phyloP scores from a whole-genome alignment of 352 stramenopile genomes.

The Phytopythium vexans region DNA sequence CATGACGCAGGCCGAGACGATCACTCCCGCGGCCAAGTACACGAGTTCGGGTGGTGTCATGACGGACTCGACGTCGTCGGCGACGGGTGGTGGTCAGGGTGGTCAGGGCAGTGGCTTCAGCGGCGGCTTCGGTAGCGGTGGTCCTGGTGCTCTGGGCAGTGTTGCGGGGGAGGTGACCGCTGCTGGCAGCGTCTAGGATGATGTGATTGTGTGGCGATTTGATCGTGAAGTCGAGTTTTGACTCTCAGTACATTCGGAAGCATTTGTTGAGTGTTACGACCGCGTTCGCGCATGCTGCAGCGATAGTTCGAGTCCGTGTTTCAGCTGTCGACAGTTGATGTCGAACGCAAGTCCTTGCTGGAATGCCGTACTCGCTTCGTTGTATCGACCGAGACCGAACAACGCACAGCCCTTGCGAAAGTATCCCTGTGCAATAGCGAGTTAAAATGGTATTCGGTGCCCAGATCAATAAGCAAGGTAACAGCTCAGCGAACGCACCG shows the following conservation, averaged over 20 bases:
- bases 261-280: slow-evolving; percentile 15
- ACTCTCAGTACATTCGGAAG: too few species aligned
- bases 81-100: not conserved
- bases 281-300: slow-evolving; percentile 20
- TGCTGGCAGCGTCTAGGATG: too few species aligned
- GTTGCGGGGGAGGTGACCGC: too few species aligned
- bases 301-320: slow-evolving; percentile 48
- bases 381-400: slow-evolving; percentile 41
- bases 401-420: slow-evolving; percentile 68
- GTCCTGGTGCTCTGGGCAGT: too few species aligned
- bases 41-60: slow-evolving; percentile 15
- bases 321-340: slow-evolving; percentile 52
- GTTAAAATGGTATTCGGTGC: not conserved
- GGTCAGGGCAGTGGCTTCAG: slow-evolving; percentile 1
- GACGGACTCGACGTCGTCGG: slow-evolving; percentile 9
- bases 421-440: slow-evolving; percentile 35
- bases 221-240: too few species aligned
- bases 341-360: slow-evolving; percentile 65
- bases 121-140: slow-evolving; percentile 3
- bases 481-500: slow-evolving; percentile 23
- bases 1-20: slow-evolving; percentile 19
- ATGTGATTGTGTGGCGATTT: too few species aligned
- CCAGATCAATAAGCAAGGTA: not conserved
- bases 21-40: slow-evolving; percentile 7
- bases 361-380: slow-evolving; percentile 54